Percentiles rank a stretch among this genome's conserved stretches.
phyloP scores from a whole-genome alignment of 140 eudicot species.

The Artemisia princeps region DNA sequence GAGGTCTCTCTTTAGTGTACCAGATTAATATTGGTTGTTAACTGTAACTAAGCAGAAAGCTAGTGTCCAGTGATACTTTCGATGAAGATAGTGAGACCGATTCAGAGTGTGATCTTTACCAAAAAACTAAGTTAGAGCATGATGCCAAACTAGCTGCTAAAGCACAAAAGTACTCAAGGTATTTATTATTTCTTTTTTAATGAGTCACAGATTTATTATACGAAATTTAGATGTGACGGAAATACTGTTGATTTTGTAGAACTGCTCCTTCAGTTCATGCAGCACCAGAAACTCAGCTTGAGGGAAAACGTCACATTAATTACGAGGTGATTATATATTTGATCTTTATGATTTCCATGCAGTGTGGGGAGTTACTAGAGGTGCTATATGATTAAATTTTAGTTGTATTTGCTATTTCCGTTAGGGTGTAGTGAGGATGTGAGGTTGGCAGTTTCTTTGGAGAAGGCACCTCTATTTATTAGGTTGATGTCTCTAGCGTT shows the following conservation, averaged over 20 bases:
- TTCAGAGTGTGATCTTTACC: slow-evolving; percentile 64
- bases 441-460: too few relatives aligned
- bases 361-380: not conserved
- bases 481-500: too few relatives aligned
- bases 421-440: too few relatives aligned
- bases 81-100: slow-evolving; percentile 45
- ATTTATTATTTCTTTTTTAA: not conserved
- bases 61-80: slow-evolving; percentile 76
- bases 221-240: not conserved
- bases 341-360: not conserved
- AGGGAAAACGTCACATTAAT: slow-evolving; percentile 74
- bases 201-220: not conserved
- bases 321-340: slow-evolving; percentile 42
- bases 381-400: too few relatives aligned
- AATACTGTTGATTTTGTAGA: slow-evolving; percentile 34
- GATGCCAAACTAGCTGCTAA: slow-evolving; percentile 66
- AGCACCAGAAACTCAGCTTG: slow-evolving; percentile 42
- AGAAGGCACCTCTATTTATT: too few relatives aligned
- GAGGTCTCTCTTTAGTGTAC: not conserved
- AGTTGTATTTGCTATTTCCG: too few relatives aligned
- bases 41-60: slow-evolving; percentile 45
- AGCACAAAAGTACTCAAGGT: slow-evolving; percentile 64
- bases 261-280: slow-evolving; percentile 39
- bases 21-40: not conserved
- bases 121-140: slow-evolving; percentile 44